Percentiles rank a stretch among this genome's conserved stretches.
These are phyloP conservation scores for Barbarea vulgaris DNA, from an alignment of 345 rosid genomes.

Conservation along the genomic window DNA sequence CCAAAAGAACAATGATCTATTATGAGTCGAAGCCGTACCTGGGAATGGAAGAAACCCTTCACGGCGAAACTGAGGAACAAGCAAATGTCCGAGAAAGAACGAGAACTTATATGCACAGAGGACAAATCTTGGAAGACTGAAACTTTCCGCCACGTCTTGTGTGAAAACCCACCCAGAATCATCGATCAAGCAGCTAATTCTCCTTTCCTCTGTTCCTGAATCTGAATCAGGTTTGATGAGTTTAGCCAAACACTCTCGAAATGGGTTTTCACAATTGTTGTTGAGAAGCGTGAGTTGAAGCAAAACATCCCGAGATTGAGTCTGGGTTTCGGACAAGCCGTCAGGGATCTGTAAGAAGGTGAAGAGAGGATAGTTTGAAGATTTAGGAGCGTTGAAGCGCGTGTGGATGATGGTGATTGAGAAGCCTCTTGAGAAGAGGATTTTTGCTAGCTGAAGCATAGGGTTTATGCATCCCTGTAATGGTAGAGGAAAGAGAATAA, in stretches of 20 bases:
- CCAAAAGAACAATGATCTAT: not conserved
- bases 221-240: constrained; percentile 8
- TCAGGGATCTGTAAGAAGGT: constrained; percentile 40
- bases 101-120: constrained; percentile 35
- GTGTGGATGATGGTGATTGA: constrained; percentile 56
- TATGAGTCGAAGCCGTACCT: constrained; percentile 19
- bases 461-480: constrained; percentile 68
- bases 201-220: constrained; percentile 19
- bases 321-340: constrained; percentile 37
- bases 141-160: constrained; percentile 26
- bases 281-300: constrained; percentile 38
- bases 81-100: constrained; percentile 32
- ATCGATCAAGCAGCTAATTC: constrained; percentile 30
- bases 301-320: constrained; percentile 29
- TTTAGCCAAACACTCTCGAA: constrained; percentile 35
- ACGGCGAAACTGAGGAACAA: constrained; percentile 37
- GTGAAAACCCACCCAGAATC: constrained; percentile 41
- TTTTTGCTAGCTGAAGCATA: constrained; percentile 67
- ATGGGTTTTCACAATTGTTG: constrained; percentile 21
- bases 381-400: constrained; percentile 42
- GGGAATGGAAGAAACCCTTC: constrained; percentile 33
- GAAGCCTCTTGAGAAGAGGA: constrained; percentile 49
- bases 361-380: constrained; percentile 38
- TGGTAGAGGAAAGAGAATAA: constrained; percentile 63
- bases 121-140: constrained; percentile 29